A percentile compares a stretch with the other conserved stretches of the same genome.
phyloP scores from a whole-genome alignment of 1,284 basidiomycete genomes.

The Cryptococcus amylolentus region DNA sequence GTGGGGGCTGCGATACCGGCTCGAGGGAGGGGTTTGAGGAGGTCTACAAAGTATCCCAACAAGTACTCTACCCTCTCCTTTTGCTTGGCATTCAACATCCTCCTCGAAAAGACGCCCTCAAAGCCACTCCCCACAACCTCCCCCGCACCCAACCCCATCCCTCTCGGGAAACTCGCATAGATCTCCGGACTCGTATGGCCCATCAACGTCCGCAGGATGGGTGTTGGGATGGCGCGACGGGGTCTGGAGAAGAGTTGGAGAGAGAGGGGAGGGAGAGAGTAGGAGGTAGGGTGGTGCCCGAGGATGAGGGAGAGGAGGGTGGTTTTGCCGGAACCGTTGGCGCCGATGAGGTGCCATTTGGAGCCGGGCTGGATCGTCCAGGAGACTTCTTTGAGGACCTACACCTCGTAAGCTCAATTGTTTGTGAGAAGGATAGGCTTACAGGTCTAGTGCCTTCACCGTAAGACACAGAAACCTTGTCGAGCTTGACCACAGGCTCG shows the following conservation, averaged over 20 bases:
- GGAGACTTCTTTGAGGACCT: constrained; percentile 69
- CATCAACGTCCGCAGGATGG: constrained; percentile 58
- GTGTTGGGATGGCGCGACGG: constrained; percentile 62
- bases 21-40: constrained; percentile 16
- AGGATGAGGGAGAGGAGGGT: constrained; percentile 88
- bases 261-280: constrained; percentile 56
- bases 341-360: constrained; percentile 80
- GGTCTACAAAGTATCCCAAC: constrained; percentile 55
- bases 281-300: constrained; percentile 93
- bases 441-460: constrained; percentile 55
- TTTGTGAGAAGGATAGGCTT: constrained; percentile 2
- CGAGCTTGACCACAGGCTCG: constrained; percentile 59
- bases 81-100: constrained; percentile 51
- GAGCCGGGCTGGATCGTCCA: constrained; percentile 79
- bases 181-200: constrained; percentile 87
- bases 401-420: background rate
- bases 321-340: constrained; percentile 92
- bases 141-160: constrained; percentile 65
- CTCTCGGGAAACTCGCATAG: constrained; percentile 81
- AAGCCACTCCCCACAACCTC: constrained; percentile 82
- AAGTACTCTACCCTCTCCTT: constrained; percentile 53
- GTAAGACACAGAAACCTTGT: constrained; percentile 70
- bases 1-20: background rate
- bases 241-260: constrained; percentile 70
- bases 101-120: constrained; percentile 69